Evolutionary conservation across 2,329 filamentous ascomycete genomes (phyloP).

Genomic region (Sclerotinia minor): DNA sequence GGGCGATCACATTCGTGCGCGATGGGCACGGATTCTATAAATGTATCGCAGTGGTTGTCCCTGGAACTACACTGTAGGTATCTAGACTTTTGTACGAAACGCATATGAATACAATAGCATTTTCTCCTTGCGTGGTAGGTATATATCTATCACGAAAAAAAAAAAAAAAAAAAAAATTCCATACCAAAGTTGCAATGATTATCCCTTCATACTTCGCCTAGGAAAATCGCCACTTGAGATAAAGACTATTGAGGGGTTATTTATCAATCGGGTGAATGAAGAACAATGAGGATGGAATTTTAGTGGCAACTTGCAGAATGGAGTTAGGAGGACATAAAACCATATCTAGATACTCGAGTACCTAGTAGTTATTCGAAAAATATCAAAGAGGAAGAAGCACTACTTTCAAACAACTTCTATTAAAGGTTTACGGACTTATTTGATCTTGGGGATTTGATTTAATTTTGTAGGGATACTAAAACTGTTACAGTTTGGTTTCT

Average conservation of each 20-base stretch:
- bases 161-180: not conserved
- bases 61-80: no score
- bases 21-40: conserved; percentile 8
- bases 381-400: not conserved
- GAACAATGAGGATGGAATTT: conserved; percentile 7
- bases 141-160: not conserved
- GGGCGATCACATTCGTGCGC: not conserved
- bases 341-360: no score
- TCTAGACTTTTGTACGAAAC: not conserved
- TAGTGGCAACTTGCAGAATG: not conserved
- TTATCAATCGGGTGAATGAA: not conserved
- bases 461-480: not conserved
- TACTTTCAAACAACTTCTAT: not conserved
- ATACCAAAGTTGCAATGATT: conserved; percentile 1
- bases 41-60: not conserved
- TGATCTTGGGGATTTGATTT: not conserved
- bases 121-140: not conserved
- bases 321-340: not conserved
- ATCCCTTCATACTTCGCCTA: conserved; percentile 14
- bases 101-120: not conserved
- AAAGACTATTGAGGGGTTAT: conserved; percentile 11
- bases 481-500: conserved; percentile 4
- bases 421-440: not conserved
- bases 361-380: not conserved
- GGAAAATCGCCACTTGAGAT: conserved; percentile 16